A percentile compares a stretch with the other conserved stretches of the same genome.
Evolutionary conservation across 31 red algal species (phyloP).

Genomic region (Odonthalia washingtoniensis): DNA sequence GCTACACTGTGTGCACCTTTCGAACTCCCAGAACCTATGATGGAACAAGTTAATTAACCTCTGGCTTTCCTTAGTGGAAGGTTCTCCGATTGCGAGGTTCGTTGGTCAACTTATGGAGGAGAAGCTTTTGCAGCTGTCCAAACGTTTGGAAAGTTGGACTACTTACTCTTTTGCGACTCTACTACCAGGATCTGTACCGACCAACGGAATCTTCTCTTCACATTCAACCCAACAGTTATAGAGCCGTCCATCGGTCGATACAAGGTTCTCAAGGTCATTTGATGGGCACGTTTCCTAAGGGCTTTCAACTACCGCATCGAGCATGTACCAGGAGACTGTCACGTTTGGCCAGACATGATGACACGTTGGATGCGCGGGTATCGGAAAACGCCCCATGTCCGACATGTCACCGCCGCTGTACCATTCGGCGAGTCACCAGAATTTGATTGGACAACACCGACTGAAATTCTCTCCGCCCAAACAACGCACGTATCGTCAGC

Average conservation of each 20-base stretch:
- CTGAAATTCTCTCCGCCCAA: conserved; percentile 31
- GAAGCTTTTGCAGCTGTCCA: conserved; percentile 24
- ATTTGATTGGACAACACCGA: conserved; percentile 26
- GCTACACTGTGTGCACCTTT: conserved; percentile 2
- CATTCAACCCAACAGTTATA: conserved; percentile 29
- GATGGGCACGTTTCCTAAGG: conserved; percentile 44
- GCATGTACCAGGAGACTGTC: conserved; percentile 29
- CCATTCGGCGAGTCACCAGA: conserved; percentile 42
- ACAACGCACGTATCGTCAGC: neutral
- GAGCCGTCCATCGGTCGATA: conserved; percentile 41
- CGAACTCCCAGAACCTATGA: neutral
- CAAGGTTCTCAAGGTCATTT: conserved; percentile 48
- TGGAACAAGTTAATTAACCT: conserved; percentile 29
- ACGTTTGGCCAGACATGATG: conserved; percentile 29
- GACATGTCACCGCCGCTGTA: conserved; percentile 20
- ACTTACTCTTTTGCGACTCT: conserved; percentile 35
- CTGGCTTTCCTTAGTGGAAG: neutral
- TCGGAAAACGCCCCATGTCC: conserved; percentile 25
- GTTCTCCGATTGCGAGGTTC: conserved; percentile 11
- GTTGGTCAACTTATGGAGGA: conserved; percentile 39
- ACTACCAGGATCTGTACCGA: conserved; percentile 37
- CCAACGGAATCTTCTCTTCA: conserved; percentile 49
- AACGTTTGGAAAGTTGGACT: conserved; percentile 45
- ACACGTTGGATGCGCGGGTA: too few species aligned
- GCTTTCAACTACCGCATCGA: conserved; percentile 43